phyloP scores from a whole-genome alignment of 192 early-diverging fungal genomes.

The Mortierella alpina region DNA sequence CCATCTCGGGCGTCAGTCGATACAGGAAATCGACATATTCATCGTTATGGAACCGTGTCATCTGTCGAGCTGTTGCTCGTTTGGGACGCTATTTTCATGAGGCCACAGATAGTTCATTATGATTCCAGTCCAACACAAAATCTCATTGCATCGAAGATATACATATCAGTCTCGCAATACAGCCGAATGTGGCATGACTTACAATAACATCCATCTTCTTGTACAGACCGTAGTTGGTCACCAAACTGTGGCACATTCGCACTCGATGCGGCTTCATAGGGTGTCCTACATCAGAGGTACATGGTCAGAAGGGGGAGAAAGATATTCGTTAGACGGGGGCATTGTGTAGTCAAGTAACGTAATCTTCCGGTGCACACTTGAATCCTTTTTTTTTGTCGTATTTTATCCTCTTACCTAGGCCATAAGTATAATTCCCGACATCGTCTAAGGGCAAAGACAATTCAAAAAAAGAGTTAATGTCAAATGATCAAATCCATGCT shows the following conservation, averaged over 20 bases:
- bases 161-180: not conserved
- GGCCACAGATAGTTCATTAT: too few species aligned
- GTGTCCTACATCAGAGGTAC: conserved; percentile 68
- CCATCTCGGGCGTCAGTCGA: conserved; percentile 80
- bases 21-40: conserved; percentile 92
- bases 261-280: conserved; percentile 98
- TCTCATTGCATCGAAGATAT: too few species aligned
- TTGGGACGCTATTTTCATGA: conserved; percentile 62
- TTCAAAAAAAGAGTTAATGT: not conserved
- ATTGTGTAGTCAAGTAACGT: not conserved
- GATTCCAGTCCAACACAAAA: too few species aligned
- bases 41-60: conserved; percentile 94
- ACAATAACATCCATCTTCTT: conserved; percentile 90
- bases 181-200: conserved; percentile 26
- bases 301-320: not conserved
- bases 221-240: conserved; percentile 92
- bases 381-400: not conserved
- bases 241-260: conserved; percentile 92
- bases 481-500: too few species aligned
- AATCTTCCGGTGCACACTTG: not conserved
- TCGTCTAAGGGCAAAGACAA: conserved; percentile 55
- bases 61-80: conserved; percentile 82
- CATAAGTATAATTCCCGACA: conserved; percentile 90
- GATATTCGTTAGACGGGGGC: not conserved
- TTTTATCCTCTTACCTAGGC: conserved; percentile 61